Evolutionary conservation across 306 rosid species (phyloP).

Genomic region (Oemleria cerasiformis): DNA sequence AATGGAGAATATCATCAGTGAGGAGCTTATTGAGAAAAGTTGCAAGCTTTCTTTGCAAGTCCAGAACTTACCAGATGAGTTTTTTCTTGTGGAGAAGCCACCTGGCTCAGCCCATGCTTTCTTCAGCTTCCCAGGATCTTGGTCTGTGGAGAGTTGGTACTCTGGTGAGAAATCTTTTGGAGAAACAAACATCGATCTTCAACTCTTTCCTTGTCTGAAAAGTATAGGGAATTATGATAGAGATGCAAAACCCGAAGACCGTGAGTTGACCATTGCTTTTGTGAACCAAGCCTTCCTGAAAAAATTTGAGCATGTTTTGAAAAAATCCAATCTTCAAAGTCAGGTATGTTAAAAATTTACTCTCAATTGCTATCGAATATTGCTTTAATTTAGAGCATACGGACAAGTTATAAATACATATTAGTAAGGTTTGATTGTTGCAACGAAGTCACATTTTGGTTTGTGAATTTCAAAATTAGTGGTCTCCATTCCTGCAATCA

Average conservation of each 20-base stretch:
- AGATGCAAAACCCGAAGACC: background rate
- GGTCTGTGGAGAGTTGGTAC: conserved; percentile 43
- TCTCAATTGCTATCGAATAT: too few species aligned
- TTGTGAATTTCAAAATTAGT: too few species aligned
- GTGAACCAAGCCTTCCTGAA: conserved; percentile 48
- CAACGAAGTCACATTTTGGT: too few species aligned
- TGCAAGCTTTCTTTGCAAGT: conserved; percentile 37
- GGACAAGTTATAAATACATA: too few species aligned
- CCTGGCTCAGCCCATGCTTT: conserved; percentile 22
- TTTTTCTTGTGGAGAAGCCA: conserved; percentile 17
- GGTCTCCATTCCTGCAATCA: too few species aligned
- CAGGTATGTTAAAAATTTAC: conserved; percentile 34
- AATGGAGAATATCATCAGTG: conserved; percentile 41
- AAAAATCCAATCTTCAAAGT: conserved; percentile 8
- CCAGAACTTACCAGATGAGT: conserved; percentile 27
- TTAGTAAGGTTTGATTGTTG: too few species aligned
- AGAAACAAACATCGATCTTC: conserved; percentile 33
- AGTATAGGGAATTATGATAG: conserved; percentile 59
- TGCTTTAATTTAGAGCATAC: too few species aligned
- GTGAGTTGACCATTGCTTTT: conserved; percentile 22
- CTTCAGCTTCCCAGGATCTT: conserved; percentile 51
- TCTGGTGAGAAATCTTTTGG: conserved; percentile 38
- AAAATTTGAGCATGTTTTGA: conserved; percentile 31
- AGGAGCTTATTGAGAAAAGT: conserved; percentile 37
- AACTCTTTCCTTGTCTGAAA: conserved; percentile 49